Base-by-base conservation (phyloP, 1,284 basidiomycete species). In the Heimioporus punctisporus region DNA sequence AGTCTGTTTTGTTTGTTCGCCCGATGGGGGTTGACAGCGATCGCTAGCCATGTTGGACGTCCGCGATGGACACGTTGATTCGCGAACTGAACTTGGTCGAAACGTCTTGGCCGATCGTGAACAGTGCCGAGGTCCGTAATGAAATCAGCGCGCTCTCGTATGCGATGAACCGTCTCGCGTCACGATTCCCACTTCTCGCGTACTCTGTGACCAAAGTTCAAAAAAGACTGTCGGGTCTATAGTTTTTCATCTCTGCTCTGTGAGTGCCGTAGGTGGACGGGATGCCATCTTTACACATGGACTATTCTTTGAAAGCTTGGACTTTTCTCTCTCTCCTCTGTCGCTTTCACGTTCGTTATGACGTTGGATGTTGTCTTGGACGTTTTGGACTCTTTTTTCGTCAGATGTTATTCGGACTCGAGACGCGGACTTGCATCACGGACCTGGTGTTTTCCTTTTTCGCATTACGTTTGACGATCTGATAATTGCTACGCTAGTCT, bases 31-130 rank as follows among this genome's bases (percentile, higher is more conserved):
- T 55, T 58, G 41, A 62, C 51, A 27, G n/a, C 2, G 7, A 12
- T 56, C 48, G 30, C 46, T 56, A 90, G 87, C 81, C 83, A 19
- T 90, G 88, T 62, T 90, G 88, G 87, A 83, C 84, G 19, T 78
- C 76, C 50, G 83, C 80, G 25, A 83, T 86, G 50, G 85, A 87
- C 63, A 81, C 84, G 14, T 71, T 90, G 52, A 78, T 85, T 53
- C 77, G 81, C 46, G 86, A 91, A 66, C 76, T 88, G 25, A 76
- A 81, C 55, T 71, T 80, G 57, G 72, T 84, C 56, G 83, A 85
- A 63, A 69, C 78, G 25, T 76, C 81, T 26, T 88, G 85, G 86
- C 80, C 81, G 31, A 75, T 81, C 41, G 72, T 82, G 61, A 80
- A 78, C 64, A 79, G 77, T 48, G 74, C 76, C 51, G 82, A 84